These are phyloP conservation scores for Mercurialis annua DNA, from an alignment of 345 rosid species.

Conservation along the genomic window DNA sequence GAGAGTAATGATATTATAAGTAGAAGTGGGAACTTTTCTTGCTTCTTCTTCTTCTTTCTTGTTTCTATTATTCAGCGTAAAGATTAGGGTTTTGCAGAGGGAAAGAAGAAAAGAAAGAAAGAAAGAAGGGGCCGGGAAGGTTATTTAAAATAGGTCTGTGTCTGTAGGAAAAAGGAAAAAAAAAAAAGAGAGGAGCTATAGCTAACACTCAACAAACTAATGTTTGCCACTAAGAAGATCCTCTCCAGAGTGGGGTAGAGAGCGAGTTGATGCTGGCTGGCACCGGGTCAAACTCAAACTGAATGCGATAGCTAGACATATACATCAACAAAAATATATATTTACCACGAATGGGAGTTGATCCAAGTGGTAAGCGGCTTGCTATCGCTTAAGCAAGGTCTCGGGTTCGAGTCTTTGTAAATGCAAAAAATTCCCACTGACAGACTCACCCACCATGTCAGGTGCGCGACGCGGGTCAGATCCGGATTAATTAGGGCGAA, in stretches of 20 bases:
- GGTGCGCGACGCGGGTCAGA: too few species aligned
- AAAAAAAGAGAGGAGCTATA: not conserved
- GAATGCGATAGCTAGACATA: constrained; percentile 34
- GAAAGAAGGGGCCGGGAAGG: constrained; percentile 24
- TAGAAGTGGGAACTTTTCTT: not conserved
- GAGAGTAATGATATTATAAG: too few species aligned
- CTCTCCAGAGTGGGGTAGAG: constrained; percentile 44
- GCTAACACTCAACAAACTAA: not conserved
- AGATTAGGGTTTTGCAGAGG: constrained; percentile 45
- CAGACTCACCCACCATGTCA: too few species aligned
- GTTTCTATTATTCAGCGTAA: not conserved
- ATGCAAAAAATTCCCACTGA: too few species aligned
- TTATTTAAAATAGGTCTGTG: constrained; percentile 25
- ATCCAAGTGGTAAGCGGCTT: too few species aligned
- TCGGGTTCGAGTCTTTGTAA: too few species aligned
- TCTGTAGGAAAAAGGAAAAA: constrained; percentile 19
- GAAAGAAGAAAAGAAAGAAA: constrained; percentile 17
- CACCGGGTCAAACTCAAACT: constrained; percentile 83
- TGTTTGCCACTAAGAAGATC: constrained; percentile 46
- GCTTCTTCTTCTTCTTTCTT: not conserved
- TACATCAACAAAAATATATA: too few species aligned
- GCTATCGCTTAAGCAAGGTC: too few species aligned
- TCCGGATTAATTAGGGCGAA: too few species aligned
- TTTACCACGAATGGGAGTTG: too few species aligned
- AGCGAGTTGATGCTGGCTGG: constrained; percentile 69